phyloP scores from a whole-genome alignment of 176 grass and related monocot species.

The Paspalum vaginatum region DNA sequence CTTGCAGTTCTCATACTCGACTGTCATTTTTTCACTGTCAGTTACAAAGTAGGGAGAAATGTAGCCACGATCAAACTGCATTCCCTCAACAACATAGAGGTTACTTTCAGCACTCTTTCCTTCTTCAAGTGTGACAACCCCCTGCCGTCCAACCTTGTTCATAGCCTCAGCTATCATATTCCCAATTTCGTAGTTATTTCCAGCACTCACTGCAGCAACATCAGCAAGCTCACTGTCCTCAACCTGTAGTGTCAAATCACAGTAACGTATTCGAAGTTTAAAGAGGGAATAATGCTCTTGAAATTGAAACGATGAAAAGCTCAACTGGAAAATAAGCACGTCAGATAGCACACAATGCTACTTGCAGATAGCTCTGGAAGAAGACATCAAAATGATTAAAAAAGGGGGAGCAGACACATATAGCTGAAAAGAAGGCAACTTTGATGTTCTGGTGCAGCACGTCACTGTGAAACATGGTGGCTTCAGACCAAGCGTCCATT shows the following conservation, averaged over 20 bases:
- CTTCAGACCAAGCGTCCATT: background rate
- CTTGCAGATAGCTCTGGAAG: background rate
- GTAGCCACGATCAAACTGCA: constrained; percentile 74
- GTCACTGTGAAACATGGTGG: background rate
- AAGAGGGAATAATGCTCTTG: background rate
- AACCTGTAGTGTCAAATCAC: constrained; percentile 36
- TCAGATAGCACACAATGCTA: background rate
- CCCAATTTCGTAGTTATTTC: constrained; percentile 67
- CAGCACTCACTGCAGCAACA: constrained; percentile 64
- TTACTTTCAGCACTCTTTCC: constrained; percentile 66
- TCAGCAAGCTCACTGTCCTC: constrained; percentile 69
- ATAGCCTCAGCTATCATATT: constrained; percentile 77
- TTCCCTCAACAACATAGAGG: constrained; percentile 71
- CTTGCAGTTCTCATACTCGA: constrained; percentile 80
- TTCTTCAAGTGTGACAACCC: constrained; percentile 74
- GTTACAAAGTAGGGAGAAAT: constrained; percentile 86
- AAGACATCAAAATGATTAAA: background rate
- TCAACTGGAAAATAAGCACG: background rate
- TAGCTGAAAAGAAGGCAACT: background rate
- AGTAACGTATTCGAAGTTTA: background rate
- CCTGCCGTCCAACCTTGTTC: constrained; percentile 65
- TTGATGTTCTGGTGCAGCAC: background rate
- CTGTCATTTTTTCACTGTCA: constrained; percentile 76
- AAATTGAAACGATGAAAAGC: constrained; percentile 13
- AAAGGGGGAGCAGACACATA: background rate